These are phyloP conservation scores for Lentinula boryana DNA, from an alignment of 768 basidiomycete species.

Conservation along the genomic window DNA sequence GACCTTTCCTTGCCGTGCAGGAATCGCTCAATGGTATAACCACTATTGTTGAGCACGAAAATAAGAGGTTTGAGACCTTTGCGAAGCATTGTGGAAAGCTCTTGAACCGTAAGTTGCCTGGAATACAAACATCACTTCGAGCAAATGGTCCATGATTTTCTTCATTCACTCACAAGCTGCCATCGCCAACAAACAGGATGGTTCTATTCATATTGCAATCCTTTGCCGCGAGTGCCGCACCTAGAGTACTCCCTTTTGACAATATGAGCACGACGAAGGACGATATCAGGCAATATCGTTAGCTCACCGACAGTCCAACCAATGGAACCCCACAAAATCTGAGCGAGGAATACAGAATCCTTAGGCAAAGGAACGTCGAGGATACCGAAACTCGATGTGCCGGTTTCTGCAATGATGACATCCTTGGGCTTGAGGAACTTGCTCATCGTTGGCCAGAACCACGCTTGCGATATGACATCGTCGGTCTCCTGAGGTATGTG, in stretches of 20 bases:
- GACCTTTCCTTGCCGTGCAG: slow-evolving; percentile 60
- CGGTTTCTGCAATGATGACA: slow-evolving; percentile 61
- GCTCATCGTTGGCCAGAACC: slow-evolving; percentile 56
- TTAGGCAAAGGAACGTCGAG: slow-evolving; percentile 75
- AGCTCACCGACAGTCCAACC: slow-evolving; percentile 77
- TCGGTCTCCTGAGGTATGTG: slow-evolving; percentile 44
- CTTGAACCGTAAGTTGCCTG: slow-evolving; percentile 77
- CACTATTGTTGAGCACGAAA: slow-evolving; percentile 75
- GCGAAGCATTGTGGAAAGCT: slow-evolving; percentile 79
- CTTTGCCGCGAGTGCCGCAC: slow-evolving; percentile 74
- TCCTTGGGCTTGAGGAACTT: slow-evolving; percentile 48
- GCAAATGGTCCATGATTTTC: background rate
- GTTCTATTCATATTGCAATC: slow-evolving; percentile 59
- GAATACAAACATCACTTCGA: background rate
- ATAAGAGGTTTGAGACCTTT: slow-evolving; percentile 73
- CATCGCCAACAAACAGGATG: slow-evolving; percentile 83
- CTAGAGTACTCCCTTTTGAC: slow-evolving; percentile 52
- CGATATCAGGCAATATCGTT: background rate
- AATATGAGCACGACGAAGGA: background rate
- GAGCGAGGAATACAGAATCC: slow-evolving; percentile 58
- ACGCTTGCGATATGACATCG: slow-evolving; percentile 55
- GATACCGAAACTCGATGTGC: slow-evolving; percentile 82
- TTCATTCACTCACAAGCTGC: slow-evolving; percentile 54
- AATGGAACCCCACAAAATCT: slow-evolving; percentile 89
- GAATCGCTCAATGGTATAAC: slow-evolving; percentile 84